These are phyloP conservation scores for Starmerella cellae DNA, from an alignment of 805 yeast species.

Conservation along the genomic window DNA sequence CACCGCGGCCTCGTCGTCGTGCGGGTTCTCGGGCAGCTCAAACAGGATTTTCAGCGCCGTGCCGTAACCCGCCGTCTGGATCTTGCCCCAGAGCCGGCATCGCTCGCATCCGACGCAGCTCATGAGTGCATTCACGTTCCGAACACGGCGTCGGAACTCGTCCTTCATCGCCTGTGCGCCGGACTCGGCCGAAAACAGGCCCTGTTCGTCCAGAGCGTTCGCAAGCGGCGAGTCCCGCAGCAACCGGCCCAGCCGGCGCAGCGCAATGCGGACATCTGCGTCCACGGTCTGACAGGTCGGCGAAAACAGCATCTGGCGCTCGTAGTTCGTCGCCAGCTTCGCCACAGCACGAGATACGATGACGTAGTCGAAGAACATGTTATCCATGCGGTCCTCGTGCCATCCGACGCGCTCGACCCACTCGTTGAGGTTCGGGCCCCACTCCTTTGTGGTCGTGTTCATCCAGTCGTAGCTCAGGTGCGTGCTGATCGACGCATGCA, in stretches of 20 bases:
- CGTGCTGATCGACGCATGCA: conserved; percentile 91
- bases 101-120: conserved; percentile 98
- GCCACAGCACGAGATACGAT: conserved; percentile 68
- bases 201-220: conserved; percentile 38
- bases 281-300: conserved; percentile 31
- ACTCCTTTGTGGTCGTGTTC: conserved; percentile 55
- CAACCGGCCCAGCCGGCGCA: conserved; percentile 30
- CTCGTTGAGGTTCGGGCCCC: conserved; percentile 69
- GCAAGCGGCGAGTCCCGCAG: conserved; percentile 23
- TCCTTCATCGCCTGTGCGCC: conserved; percentile 44
- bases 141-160: conserved; percentile 75
- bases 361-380: conserved; percentile 85
- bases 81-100: conserved; percentile 95
- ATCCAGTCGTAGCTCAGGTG: conserved; percentile 78
- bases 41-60: conserved; percentile 85
- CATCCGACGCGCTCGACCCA: conserved; percentile 86
- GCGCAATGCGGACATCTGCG: conserved; percentile 33
- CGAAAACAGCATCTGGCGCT: conserved; percentile 41
- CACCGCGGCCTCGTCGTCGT: conserved; percentile 32
- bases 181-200: conserved; percentile 33
- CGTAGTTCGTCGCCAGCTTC: conserved; percentile 41
- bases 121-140: conserved; percentile 84
- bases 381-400: conserved; percentile 76
- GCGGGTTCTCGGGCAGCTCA: conserved; percentile 48
- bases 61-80: conserved; percentile 95